phyloP scores from a whole-genome alignment of 208 protist species.

The Wallacemonas collosoma region DNA sequence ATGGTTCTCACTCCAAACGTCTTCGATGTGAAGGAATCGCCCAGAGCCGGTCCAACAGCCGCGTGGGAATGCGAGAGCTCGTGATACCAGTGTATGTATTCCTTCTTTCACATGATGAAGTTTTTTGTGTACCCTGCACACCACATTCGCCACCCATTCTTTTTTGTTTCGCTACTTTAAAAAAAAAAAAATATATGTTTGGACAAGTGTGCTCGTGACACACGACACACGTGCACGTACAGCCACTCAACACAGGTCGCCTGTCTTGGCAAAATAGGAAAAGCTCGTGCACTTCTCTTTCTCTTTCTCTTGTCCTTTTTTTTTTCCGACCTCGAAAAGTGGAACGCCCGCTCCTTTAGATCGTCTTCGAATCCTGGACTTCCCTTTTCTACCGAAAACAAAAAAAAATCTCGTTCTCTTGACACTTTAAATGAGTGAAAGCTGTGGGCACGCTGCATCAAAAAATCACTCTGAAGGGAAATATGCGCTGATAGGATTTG shows the following conservation, averaged over 20 bases:
- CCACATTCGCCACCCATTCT: constrained; percentile 2
- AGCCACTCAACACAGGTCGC: neutral
- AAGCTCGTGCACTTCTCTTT: neutral
- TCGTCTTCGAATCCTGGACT: neutral
- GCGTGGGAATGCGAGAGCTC: too few relatives aligned
- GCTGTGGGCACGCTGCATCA: too few relatives aligned
- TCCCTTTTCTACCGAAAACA: too few relatives aligned
- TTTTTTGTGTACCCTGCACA: constrained; percentile 10
- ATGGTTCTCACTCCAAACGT: neutral
- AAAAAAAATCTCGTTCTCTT: too few relatives aligned
- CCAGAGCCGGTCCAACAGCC: too few relatives aligned
- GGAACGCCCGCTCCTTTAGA: neutral
- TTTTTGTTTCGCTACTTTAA: constrained; percentile 15
- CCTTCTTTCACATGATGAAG: constrained; percentile 8
- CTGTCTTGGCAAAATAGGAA: neutral
- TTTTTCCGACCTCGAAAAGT: neutral
- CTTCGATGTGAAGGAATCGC: neutral
- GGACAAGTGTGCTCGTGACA: neutral
- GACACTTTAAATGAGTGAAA: too few relatives aligned
- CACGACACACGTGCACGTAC: neutral
- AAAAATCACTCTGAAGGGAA: too few relatives aligned
- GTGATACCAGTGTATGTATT: constrained; percentile 12
- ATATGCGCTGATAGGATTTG: too few relatives aligned
- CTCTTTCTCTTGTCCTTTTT: constrained; percentile 1
- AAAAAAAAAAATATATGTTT: neutral